Base-by-base conservation (phyloP, 805 yeast species). In the Maudiozyma bulderi region DNA sequence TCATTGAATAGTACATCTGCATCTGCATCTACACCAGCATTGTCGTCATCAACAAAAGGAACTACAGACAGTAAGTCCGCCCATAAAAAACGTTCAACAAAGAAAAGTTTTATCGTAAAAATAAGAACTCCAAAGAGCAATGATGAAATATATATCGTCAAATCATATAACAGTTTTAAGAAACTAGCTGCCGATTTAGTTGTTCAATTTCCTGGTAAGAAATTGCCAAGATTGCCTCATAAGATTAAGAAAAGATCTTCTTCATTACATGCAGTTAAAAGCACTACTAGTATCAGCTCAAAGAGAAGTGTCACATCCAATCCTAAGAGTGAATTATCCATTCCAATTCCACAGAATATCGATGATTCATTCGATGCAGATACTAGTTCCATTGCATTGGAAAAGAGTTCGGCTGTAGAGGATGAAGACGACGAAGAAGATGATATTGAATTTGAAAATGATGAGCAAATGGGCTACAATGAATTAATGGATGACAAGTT, bases 131-230 rank as follows among this genome's bases (percentile, higher is more conserved):
- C 52, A 6, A 53, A 65, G 1, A 59, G 62, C 1, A 67, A 66
- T 1, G 59, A 61, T 2, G 63, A 74, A 48, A 43, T 52, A 30
- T 81, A 74, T 56, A 76, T 84, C 0, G 72, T 80, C 0, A 73
- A 88, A 49, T 67, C 83, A 8, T 91, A 86, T 61, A 66, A 76
- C 2, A 87, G 86, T 14, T 91, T 91, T 63, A 75, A 73, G 50
- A 68, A 66, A 7, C 67, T 91, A 31, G 79, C 82, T 50, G 65
- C 68, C 29, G 58, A 61, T n/a, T 65, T 89, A 48, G 75, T 73
- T 52, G 67, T 68, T 39, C 68, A 66, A 43, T 85, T 78, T 56
- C 95, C 96, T 0, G 95, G 91, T 0, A 77, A 80, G 47, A 77
- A 75, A 8, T 63, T 85, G 20, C 80, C 83, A 4, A 68, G 64